These are phyloP conservation scores for Cucurbita argyrosperma DNA, from an alignment of 306 rosid species.

Conservation along the genomic window DNA sequence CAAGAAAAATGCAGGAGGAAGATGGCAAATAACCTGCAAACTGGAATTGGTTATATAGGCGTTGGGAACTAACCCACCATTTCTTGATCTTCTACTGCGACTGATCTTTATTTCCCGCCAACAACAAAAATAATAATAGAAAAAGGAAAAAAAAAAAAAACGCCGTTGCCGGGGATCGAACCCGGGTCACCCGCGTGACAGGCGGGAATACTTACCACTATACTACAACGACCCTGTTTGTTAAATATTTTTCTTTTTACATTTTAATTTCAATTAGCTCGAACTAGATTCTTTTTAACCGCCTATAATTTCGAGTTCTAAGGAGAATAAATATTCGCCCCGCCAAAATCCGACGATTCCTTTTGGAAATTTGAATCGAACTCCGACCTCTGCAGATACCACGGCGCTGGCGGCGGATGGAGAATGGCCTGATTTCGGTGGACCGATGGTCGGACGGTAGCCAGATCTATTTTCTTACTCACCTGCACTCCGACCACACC, in stretches of 20 bases:
- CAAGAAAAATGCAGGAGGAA: neutral
- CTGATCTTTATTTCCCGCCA: too few species aligned
- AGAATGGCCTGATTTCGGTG: conserved; percentile 37
- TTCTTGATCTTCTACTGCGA: neutral
- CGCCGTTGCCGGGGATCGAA: too few species aligned
- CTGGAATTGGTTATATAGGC: neutral
- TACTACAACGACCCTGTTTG: too few species aligned
- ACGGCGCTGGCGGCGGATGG: conserved; percentile 18
- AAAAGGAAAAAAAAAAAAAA: too few species aligned
- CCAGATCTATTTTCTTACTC: conserved; percentile 54
- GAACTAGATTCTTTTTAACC: neutral
- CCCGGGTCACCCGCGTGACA: too few species aligned
- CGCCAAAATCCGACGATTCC: neutral
- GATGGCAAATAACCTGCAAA: neutral
- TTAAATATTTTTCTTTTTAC: too few species aligned
- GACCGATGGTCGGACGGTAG: conserved; percentile 50
- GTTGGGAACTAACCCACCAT: neutral
- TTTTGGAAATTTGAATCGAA: neutral
- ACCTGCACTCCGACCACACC: conserved; percentile 73
- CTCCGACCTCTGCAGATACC: neutral
- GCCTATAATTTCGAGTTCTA: neutral
- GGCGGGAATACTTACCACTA: too few species aligned
- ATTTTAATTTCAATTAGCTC: too few species aligned
- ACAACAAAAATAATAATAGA: too few species aligned
- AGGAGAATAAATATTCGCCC: neutral